Evolutionary conservation across 1,284 basidiomycete species (phyloP), one percentile per base, ranked within the genome.

Genomic region (Schizophyllum amplum): DNA sequence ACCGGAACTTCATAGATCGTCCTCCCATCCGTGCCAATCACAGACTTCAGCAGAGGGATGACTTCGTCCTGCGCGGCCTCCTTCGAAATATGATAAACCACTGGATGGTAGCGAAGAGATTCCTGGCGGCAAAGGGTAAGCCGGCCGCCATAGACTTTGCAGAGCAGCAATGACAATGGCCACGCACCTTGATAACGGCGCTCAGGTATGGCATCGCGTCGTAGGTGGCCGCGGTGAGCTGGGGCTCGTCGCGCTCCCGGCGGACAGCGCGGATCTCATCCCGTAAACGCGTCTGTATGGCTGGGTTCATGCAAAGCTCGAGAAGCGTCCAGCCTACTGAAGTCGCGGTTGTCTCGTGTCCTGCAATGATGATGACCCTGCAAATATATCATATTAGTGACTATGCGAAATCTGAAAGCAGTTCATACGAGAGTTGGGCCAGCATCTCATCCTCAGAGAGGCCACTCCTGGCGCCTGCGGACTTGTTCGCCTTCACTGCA

Each of bases 401-500:
- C 11, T 4, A 21, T 50, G 3, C 9, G 21, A 24, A 9, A 5
- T n/a, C 13, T 3, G 13, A 55, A 49, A 33, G 5, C 2, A 15
- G 51, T 4, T 5, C 21, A 13, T 24, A 15, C 48, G 76, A 69
- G 75, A 86, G 79, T 64, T 84, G 80, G 6, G 80, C 67, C 1
- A 80, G 61, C 60, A 84, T 66, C 59, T 84, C 84, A 24, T 76
- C 73, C 24, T 82, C 77, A 4, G 63, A 73, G 55, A 86, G 66
- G 55, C 70, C 71, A 20, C 69, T 69, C 57, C 70, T 74, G 52
- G 72, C 72, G 13, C 77, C 68, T 50, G 77, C 71, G 4, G 76
- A 75, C 47, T 70, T 69, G 58, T 84, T 84, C 5, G 82, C 81
- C 63, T 74, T 76, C 51, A 83, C 83, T 83, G 51, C 0, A 24